Conservation (phyloP, 257 asterid species). For the Scutellaria baicalensis region DNA sequence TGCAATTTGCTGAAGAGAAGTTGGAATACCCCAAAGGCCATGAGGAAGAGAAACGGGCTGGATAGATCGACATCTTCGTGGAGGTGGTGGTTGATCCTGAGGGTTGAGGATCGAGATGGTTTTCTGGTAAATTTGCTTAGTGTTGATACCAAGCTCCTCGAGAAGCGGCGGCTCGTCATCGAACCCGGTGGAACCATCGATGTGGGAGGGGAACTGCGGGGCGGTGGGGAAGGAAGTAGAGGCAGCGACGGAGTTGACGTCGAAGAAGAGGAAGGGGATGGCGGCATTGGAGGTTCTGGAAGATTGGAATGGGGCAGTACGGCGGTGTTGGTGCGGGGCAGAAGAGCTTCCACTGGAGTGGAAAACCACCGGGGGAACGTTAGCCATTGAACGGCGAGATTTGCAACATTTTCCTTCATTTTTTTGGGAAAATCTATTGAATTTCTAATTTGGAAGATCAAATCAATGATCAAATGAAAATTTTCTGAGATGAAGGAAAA, state of each 20-base stretch:
- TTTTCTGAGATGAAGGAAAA: neutral
- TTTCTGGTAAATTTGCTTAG: constrained; percentile 70
- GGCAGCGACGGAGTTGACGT: constrained; percentile 47
- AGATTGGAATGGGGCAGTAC: constrained; percentile 72
- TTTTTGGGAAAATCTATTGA: neutral
- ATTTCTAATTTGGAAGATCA: neutral
- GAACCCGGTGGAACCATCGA: constrained; percentile 34
- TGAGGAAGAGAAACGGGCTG: constrained; percentile 69
- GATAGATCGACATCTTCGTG: constrained; percentile 85
- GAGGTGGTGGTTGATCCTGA: constrained; percentile 51
- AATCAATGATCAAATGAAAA: neutral
- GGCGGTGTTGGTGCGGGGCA: constrained; percentile 53
- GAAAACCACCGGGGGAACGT: constrained; percentile 66
- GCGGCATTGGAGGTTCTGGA: constrained; percentile 38
- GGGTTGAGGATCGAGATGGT: constrained; percentile 56
- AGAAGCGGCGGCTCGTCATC: constrained; percentile 75
- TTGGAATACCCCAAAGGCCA: constrained; percentile 81
- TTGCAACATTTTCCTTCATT: constrained; percentile 3
- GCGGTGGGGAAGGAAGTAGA: constrained; percentile 58
- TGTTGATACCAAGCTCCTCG: constrained; percentile 68
- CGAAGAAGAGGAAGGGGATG: constrained; percentile 75
- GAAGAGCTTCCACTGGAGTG: constrained; percentile 62
- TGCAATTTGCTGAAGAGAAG: constrained; percentile 78
- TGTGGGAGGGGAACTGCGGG: constrained; percentile 37
- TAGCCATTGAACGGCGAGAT: constrained; percentile 46